A percentile compares a stretch with the other conserved stretches of the same genome.
Evolutionary conservation across 805 yeast genomes (phyloP).

Genomic region (Cyberlindnera mississippiensis): DNA sequence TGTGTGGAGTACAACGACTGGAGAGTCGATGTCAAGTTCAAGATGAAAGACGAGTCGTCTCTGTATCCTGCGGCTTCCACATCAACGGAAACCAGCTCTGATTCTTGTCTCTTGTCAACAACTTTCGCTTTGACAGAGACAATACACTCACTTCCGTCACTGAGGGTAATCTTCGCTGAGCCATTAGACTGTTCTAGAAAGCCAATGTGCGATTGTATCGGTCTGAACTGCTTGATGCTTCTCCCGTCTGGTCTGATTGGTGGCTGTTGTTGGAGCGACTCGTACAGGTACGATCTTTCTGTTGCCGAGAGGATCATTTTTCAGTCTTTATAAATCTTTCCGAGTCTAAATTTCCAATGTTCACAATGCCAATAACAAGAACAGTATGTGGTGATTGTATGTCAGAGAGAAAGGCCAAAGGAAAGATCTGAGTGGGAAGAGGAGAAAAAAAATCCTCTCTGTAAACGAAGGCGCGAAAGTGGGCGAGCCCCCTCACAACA

Average conservation of each 20-base stretch:
- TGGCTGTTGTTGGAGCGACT: conserved; percentile 57
- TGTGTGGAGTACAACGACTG: conserved; percentile 48
- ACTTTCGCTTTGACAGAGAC: conserved; percentile 89
- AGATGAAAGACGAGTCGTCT: conserved; percentile 71
- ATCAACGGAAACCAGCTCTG: conserved; percentile 64
- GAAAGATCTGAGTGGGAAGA: too few relatives aligned
- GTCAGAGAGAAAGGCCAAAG: too few relatives aligned
- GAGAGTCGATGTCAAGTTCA: conserved; percentile 58
- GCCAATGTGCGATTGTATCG: conserved; percentile 76
- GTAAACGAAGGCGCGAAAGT: background rate
- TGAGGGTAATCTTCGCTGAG: conserved; percentile 77
- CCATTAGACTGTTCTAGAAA: conserved; percentile 89
- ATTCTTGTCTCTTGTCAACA: conserved; percentile 41
- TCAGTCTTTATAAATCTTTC: background rate
- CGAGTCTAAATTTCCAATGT: background rate
- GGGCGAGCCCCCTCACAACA: too few relatives aligned
- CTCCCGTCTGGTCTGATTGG: conserved; percentile 87
- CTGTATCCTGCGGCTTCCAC: conserved; percentile 77
- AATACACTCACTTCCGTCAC: conserved; percentile 92
- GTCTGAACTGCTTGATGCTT: conserved; percentile 68
- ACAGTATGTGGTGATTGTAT: too few relatives aligned
- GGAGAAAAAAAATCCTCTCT: background rate
- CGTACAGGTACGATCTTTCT: conserved; percentile 71
- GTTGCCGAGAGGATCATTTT: conserved; percentile 69
- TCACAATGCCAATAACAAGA: too few relatives aligned